A percentile compares a stretch with the other conserved stretches of the same genome.
These are phyloP conservation scores for Ogataea pignaliae DNA, from an alignment of 805 yeast genomes.

Conservation along the genomic window DNA sequence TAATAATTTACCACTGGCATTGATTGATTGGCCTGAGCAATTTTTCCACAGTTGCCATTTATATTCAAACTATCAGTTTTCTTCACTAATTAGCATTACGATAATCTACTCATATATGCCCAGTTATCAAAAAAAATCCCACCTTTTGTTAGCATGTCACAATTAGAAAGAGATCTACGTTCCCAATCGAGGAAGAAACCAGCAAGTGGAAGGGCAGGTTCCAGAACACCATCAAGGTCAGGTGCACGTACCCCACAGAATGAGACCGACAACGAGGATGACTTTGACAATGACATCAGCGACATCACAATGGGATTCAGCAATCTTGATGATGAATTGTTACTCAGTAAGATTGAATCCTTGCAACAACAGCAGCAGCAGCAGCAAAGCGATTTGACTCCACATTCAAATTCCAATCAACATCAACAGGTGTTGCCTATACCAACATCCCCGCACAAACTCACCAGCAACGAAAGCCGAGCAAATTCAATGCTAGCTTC, in stretches of 20 bases:
- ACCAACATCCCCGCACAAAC: too few species aligned
- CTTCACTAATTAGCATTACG: too few species aligned
- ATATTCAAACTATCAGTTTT: too few species aligned
- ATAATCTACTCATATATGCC: too few species aligned
- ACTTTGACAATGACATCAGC: constrained; percentile 16
- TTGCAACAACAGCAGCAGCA: neutral
- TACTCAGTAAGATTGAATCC: neutral
- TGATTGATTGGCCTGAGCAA: too few species aligned
- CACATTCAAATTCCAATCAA: neutral
- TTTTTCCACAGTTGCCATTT: too few species aligned
- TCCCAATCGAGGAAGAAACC: constrained; percentile 3
- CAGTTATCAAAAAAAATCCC: too few species aligned
- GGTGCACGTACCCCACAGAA: constrained; percentile 11
- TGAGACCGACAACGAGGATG: constrained; percentile 4
- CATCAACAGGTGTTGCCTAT: neutral
- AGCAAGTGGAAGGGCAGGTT: constrained; percentile 15
- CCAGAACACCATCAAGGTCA: constrained; percentile 13
- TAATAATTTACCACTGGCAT: too few species aligned
- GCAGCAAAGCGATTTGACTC: neutral
- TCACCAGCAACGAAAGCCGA: neutral
- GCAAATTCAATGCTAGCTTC: constrained; percentile 21
- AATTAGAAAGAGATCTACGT: constrained; percentile 16
- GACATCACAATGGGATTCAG: constrained; percentile 16
- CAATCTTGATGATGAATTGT: constrained; percentile 15
- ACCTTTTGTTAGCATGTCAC: constrained; percentile 11